Evolutionary conservation across 1,139 yeast genomes (phyloP).

Genomic region (Saccharomyces uvarum): DNA sequence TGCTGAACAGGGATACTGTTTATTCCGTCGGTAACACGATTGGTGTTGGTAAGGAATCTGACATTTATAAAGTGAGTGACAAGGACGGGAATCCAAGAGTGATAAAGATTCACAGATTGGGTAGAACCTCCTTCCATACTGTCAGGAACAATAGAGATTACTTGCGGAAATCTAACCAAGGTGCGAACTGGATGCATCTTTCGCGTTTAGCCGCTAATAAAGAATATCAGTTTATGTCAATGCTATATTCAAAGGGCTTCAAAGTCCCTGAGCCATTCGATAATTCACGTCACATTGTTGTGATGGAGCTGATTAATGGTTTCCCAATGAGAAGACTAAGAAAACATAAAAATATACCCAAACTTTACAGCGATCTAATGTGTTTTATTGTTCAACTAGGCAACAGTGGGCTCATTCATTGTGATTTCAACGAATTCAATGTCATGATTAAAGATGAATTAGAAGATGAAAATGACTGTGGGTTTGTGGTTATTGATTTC

Average conservation of each 20-base stretch:
- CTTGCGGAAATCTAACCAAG: conserved; percentile 49
- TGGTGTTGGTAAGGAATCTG: conserved; percentile 97
- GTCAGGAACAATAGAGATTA: conserved; percentile 93
- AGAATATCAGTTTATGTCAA: conserved; percentile 81
- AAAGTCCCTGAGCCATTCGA: conserved; percentile 85
- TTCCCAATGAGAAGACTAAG: conserved; percentile 79
- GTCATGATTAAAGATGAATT: conserved; percentile 70
- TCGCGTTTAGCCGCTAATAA: conserved; percentile 86
- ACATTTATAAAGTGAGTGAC: conserved; percentile 81
- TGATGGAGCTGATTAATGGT: conserved; percentile 89
- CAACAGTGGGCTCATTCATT: conserved; percentile 84
- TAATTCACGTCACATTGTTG: conserved; percentile 80
- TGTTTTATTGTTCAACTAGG: conserved; percentile 75
- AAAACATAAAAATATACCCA: conserved; percentile 58
- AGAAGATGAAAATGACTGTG: conserved; percentile 46
- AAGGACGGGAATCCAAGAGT: conserved; percentile 58
- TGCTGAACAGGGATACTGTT: conserved; percentile 64
- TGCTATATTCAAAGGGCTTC: conserved; percentile 67
- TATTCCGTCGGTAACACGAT: conserved; percentile 80
- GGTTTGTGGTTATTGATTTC: conserved; percentile 88
- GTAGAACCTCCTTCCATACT: conserved; percentile 85
- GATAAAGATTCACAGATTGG: conserved; percentile 83
- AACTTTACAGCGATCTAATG: conserved; percentile 80
- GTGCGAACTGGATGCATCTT: conserved; percentile 81
- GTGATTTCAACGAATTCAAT: conserved; percentile 95